Evolutionary conservation across 768 basidiomycete species (phyloP).

Genomic region (Mrakia gelida): DNA sequence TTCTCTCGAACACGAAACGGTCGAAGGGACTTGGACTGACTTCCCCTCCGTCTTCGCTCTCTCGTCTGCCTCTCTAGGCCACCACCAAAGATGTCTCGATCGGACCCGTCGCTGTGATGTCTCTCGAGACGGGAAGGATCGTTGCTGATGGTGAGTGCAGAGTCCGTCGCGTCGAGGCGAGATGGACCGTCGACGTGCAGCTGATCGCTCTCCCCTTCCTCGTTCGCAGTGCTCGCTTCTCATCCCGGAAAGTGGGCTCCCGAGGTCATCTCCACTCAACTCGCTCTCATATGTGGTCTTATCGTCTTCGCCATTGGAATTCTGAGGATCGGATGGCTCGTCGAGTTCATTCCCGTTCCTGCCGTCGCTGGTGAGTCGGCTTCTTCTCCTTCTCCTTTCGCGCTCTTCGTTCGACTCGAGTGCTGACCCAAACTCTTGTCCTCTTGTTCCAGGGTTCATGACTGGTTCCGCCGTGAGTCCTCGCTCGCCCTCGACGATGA

Average conservation of each 20-base stretch:
- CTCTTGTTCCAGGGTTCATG: conserved; percentile 55
- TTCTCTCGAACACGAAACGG: too few relatives aligned
- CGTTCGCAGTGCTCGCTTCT: conserved; percentile 48
- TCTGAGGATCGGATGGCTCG: conserved; percentile 83
- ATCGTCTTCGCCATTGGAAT: conserved; percentile 86
- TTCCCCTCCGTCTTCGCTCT: too few relatives aligned
- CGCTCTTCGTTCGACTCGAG: neutral
- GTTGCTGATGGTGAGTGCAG: conserved; percentile 50
- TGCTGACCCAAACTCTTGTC: neutral
- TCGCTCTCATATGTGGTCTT: conserved; percentile 68
- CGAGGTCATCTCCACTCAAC: conserved; percentile 72
- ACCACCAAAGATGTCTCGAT: conserved; percentile 72
- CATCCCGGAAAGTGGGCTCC: conserved; percentile 51
- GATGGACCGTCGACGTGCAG: too few relatives aligned
- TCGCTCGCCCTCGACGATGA: too few relatives aligned
- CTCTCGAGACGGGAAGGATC: conserved; percentile 72
- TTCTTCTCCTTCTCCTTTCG: neutral
- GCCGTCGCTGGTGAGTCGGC: conserved; percentile 44
- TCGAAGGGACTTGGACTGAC: neutral
- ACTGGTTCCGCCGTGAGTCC: conserved; percentile 71
- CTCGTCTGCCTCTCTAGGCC: conserved; percentile 54
- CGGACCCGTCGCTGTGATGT: conserved; percentile 98
- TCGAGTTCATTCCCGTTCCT: conserved; percentile 79
- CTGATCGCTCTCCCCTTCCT: too few relatives aligned
- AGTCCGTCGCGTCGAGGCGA: too few relatives aligned